Conservation (phyloP, 331 rosid species). For the Quercus tomentella region DNA sequence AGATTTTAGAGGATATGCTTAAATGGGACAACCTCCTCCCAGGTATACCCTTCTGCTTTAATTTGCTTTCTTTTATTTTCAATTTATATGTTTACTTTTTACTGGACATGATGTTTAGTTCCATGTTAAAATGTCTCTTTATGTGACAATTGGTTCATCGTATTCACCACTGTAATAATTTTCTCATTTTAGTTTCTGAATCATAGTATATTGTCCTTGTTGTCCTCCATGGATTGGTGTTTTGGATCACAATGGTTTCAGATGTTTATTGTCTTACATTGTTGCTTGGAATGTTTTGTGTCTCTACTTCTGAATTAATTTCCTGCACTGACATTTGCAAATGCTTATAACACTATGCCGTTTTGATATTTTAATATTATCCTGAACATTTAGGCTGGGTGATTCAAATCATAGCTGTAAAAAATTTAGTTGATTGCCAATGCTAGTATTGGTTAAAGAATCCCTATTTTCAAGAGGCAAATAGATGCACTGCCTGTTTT, state of each 20-base stretch:
- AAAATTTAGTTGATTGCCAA: neutral
- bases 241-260: neutral
- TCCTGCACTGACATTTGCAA: neutral
- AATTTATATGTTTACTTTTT: neutral
- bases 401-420: neutral
- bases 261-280: neutral
- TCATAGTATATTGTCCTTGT: neutral
- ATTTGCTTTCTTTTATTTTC: neutral
- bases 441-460: neutral
- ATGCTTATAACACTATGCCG: neutral
- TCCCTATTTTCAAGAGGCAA: neutral
- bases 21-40: slow-evolving; percentile 96
- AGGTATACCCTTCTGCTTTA: slow-evolving; percentile 35
- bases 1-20: slow-evolving; percentile 89
- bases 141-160: neutral
- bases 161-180: neutral
- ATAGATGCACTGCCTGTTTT: neutral
- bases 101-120: neutral
- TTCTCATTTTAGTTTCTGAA: neutral
- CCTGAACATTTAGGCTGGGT: neutral
- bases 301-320: neutral
- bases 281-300: neutral
- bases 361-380: neutral
- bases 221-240: neutral
- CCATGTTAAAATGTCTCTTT: neutral